These are phyloP conservation scores for Thalassia testudinum DNA, from an alignment of 116 monocot species.

Conservation along the genomic window DNA sequence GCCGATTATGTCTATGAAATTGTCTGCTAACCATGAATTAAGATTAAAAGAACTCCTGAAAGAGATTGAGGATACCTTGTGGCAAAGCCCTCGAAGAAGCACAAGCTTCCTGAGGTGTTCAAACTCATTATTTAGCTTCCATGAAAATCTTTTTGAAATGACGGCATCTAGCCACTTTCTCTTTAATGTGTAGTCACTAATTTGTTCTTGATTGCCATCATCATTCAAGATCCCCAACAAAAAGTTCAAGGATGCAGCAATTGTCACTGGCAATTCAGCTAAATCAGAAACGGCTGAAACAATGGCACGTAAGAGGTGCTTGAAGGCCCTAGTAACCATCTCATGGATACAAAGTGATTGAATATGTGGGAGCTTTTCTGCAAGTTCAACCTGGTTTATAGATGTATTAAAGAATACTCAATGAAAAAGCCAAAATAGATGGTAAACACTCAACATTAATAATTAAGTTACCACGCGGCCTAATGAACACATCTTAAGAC, in stretches of 20 bases:
- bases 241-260: constrained; percentile 65
- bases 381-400: constrained; percentile 60
- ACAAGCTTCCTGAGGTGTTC: constrained; percentile 53
- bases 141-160: constrained; percentile 44
- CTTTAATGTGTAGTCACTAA: constrained; percentile 33
- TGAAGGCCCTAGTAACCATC: constrained; percentile 87
- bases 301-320: constrained; percentile 69
- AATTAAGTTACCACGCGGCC: constrained; percentile 55
- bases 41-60: no score
- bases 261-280: constrained; percentile 26
- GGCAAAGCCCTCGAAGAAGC: constrained; percentile 80
- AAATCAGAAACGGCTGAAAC: constrained; percentile 42
- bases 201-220: constrained; percentile 16
- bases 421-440: background rate
- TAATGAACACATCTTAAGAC: constrained; percentile 69
- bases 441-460: constrained; percentile 1
- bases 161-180: constrained; percentile 60
- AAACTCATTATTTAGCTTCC: constrained; percentile 61
- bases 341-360: constrained; percentile 95
- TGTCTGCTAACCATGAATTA: no score
- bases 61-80: constrained; percentile 33
- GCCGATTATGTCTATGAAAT: no score
- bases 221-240: constrained; percentile 34
- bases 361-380: constrained; percentile 79
- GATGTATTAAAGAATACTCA: background rate